Percentiles rank a stretch among this genome's conserved stretches.
These are phyloP conservation scores for Ceratocystis eucalypticola DNA, from an alignment of 2,329 filamentous ascomycete genomes.

Conservation along the genomic window DNA sequence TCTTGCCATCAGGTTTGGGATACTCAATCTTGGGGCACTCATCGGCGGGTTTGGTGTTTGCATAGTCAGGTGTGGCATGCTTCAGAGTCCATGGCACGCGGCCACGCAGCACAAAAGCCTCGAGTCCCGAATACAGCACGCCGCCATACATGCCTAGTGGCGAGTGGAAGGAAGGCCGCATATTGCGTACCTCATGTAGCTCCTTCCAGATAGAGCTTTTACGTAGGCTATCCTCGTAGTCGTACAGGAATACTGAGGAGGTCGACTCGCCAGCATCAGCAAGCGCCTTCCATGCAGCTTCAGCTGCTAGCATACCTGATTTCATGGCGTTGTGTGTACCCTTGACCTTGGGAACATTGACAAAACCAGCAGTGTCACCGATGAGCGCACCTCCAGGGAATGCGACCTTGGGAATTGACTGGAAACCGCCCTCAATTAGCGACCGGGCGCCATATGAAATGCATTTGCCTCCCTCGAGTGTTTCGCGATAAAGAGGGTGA, in stretches of 20 bases:
- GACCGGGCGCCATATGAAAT: slow-evolving; percentile 91
- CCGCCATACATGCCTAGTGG: slow-evolving; percentile 82
- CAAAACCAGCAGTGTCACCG: slow-evolving; percentile 87
- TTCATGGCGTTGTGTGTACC: slow-evolving; percentile 97
- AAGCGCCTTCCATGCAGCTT: slow-evolving; percentile 74
- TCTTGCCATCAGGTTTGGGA: slow-evolving; percentile 86
- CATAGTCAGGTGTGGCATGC: slow-evolving; percentile 66
- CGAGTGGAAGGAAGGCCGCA: slow-evolving; percentile 86
- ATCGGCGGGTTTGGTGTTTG: slow-evolving; percentile 66
- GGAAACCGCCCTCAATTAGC: slow-evolving; percentile 87
- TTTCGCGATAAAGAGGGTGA: slow-evolving; percentile 74
- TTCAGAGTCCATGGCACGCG: slow-evolving; percentile 82
- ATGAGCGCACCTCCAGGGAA: slow-evolving; percentile 94
- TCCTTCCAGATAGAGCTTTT: slow-evolving; percentile 87
- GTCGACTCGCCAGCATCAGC: slow-evolving; percentile 34
- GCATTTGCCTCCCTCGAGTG: slow-evolving; percentile 92
- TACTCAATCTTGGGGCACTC: slow-evolving; percentile 84
- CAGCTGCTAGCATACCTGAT: slow-evolving; percentile 88
- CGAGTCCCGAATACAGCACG: slow-evolving; percentile 80
- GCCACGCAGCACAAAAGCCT: slow-evolving; percentile 77
- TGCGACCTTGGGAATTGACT: slow-evolving; percentile 91
- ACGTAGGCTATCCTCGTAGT: slow-evolving; percentile 82
- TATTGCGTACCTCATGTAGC: slow-evolving; percentile 88
- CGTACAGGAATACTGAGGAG: slow-evolving; percentile 76
- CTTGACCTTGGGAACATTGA: slow-evolving; percentile 98